These are phyloP conservation scores for Fraxinus cuspidata DNA, from an alignment of 257 asterid genomes.

Conservation along the genomic window DNA sequence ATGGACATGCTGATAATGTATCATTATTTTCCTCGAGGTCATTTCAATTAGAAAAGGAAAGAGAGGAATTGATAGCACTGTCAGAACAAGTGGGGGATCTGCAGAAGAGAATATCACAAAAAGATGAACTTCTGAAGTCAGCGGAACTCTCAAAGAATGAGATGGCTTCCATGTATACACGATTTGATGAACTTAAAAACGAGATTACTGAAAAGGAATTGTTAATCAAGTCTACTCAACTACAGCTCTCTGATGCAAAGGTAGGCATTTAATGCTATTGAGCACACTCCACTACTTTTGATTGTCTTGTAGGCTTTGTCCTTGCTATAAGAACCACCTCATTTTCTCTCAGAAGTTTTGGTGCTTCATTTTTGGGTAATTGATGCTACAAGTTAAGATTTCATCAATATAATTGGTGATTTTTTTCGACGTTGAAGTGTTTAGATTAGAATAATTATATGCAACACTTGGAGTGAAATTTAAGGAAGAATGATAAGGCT, in stretches of 20 bases:
- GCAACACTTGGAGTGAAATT: background rate
- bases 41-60: constrained; percentile 64
- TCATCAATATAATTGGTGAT: background rate
- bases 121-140: constrained; percentile 76
- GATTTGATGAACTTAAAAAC: constrained; percentile 52
- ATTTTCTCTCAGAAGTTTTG: background rate
- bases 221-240: constrained; percentile 63
- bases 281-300: background rate
- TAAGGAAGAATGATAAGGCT: background rate
- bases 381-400: background rate
- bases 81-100: constrained; percentile 77
- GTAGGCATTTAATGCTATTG: constrained; percentile 31
- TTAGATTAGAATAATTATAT: background rate
- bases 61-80: constrained; percentile 71
- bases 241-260: constrained; percentile 86
- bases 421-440: background rate
- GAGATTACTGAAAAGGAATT: constrained; percentile 72
- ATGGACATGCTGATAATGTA: constrained; percentile 48
- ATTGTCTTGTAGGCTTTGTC: background rate
- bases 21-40: constrained; percentile 57
- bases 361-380: background rate
- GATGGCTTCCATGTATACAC: constrained; percentile 48
- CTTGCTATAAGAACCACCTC: background rate
- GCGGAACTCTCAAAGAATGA: constrained; percentile 61
- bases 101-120: constrained; percentile 64